These are phyloP conservation scores for Lichtheimia ramosa DNA, from an alignment of 371 early-diverging fungal genomes.

Conservation along the genomic window DNA sequence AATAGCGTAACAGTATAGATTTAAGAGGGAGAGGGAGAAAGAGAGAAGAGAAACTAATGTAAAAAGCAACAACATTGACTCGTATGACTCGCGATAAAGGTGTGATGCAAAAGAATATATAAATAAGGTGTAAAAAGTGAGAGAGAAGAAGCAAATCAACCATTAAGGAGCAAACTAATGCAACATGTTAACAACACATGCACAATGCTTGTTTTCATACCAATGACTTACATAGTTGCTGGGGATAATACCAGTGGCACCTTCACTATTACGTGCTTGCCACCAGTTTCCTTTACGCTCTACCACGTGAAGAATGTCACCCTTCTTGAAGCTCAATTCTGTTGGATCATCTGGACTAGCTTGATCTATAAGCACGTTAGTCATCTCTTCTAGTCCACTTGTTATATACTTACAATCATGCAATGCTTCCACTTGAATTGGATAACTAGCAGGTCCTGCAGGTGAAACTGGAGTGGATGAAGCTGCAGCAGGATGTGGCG, in stretches of 20 bases:
- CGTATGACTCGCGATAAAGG: no score
- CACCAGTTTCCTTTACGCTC: constrained; percentile 92
- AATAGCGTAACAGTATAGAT: no score
- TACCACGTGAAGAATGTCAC: constrained; percentile 77
- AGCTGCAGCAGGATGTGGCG: constrained; percentile 17
- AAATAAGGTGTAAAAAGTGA: no score
- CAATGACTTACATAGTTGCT: constrained; percentile 64
- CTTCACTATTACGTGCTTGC: constrained; percentile 81
- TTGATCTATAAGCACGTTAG: constrained; percentile 35
- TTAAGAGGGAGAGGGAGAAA: no score
- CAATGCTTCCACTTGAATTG: constrained; percentile 20
- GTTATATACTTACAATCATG: constrained; percentile 17
- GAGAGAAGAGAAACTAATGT: no score
- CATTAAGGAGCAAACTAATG: no score
- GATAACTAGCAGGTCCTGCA: neutral
- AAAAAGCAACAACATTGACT: no score
- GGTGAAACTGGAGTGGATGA: neutral
- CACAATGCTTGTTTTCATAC: no score
- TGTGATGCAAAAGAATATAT: no score
- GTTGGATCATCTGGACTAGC: constrained; percentile 85
- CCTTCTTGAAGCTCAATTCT: constrained; percentile 81
- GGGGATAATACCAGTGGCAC: constrained; percentile 82
- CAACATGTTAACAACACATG: no score
- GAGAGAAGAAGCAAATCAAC: no score
- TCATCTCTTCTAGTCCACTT: neutral